Base-by-base conservation (phyloP, 2,329 filamentous ascomycete species). In the Xylogone sp. region DNA sequence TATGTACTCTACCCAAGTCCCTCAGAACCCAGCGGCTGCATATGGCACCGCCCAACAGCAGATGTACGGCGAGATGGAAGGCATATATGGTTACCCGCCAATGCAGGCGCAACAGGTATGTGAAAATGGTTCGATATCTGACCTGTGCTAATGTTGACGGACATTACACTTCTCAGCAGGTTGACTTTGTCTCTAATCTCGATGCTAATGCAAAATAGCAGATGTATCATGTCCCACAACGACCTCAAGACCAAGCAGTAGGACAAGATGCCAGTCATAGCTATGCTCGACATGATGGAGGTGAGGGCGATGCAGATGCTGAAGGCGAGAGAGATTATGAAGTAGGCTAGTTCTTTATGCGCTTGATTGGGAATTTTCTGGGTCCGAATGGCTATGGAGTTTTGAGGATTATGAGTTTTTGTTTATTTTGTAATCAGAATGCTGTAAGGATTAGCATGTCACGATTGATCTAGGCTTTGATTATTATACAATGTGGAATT, bases 61-160 rank as follows among this genome's bases (percentile, higher is more conserved):
- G 56, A 95, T 97, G 79, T 96, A 91, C 65, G 79, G 85, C 51
- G 85, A 87, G 51, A 86, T 92, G 70, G 85, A 90, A 56, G 84
- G 83, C 57, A 96, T 97, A 78, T 97, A 97, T 69, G 81, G 81
- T 39, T 96, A 95, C 68, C 80, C 86, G 13, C 75, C 84, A 56
- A 89, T 96, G 80, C 85, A 87, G 61, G 82, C 88, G 57, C 90
- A 95, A 69, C 89, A 91, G 76, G 89, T 92, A 77, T 68, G 81
- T 46, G 21, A 39, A 16, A 18, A 16, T 7, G 5, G n/a, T 16
- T 21, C 39, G 19, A 10, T n/a, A 21, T 2, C 24, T 7, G 31
- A 45, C 16, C 27, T 18, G 24, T 39, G 34, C n/a, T 16, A 39
- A 39, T 39, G 12, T 39, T 18, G 34, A 16, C n/a, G 34, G 12